Percentiles rank a stretch among this genome's conserved stretches.
Conservation (phyloP, 257 asterid genomes). For the Asclepias syriaca region DNA sequence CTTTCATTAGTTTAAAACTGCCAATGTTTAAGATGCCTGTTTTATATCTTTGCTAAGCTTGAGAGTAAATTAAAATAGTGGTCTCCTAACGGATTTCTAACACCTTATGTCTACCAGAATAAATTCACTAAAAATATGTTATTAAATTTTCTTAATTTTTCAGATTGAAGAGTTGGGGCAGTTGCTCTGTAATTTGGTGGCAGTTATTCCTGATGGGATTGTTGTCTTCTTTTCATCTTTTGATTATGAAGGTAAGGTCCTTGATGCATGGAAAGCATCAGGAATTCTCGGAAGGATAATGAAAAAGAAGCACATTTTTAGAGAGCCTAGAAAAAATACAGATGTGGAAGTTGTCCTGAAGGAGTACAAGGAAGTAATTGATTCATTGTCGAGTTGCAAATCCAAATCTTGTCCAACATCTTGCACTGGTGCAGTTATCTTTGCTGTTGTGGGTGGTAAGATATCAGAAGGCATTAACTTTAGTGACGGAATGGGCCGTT, state of each 20-base stretch:
- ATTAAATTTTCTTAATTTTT: conserved; percentile 16
- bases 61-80: not conserved
- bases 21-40: not conserved
- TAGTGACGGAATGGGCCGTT: conserved; percentile 87
- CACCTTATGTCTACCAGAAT: conserved; percentile 1
- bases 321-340: conserved; percentile 88
- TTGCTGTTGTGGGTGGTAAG: conserved; percentile 98
- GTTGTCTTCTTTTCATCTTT: conserved; percentile 92
- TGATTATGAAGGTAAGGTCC: conserved; percentile 71
- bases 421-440: conserved; percentile 75
- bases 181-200: conserved; percentile 67
- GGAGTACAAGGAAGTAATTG: conserved; percentile 73
- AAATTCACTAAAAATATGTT: conserved; percentile 4
- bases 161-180: conserved; percentile 91
- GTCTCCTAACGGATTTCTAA: conserved; percentile 1
- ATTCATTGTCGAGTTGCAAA: conserved; percentile 23
- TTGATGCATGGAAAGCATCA: conserved; percentile 69
- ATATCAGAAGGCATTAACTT: conserved; percentile 96
- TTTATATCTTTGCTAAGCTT: not conserved
- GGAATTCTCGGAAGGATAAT: conserved; percentile 75
- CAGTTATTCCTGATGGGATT: conserved; percentile 83
- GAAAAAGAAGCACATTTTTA: conserved; percentile 65
- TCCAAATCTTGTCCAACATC: conserved; percentile 22
- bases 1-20: not conserved
- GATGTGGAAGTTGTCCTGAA: conserved; percentile 68